Percentiles rank a stretch among this genome's conserved stretches.
Evolutionary conservation across 306 rosid species (phyloP).

Genomic region (Begonia peltatifolia): DNA sequence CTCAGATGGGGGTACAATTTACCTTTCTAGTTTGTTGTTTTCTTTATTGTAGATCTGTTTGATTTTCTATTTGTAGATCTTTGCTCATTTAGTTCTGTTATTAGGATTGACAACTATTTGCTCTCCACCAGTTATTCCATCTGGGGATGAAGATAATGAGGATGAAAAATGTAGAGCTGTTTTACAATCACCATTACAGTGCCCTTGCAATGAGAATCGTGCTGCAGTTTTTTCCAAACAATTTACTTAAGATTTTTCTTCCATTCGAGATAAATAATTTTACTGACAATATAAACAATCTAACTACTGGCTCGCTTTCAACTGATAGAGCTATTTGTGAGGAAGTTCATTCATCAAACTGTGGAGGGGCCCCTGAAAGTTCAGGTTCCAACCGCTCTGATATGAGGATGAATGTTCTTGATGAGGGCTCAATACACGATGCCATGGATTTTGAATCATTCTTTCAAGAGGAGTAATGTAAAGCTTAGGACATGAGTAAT

Average conservation of each 20-base stretch:
- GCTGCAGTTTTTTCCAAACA: constrained; percentile 22
- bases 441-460: constrained; percentile 51
- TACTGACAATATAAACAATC: constrained; percentile 17
- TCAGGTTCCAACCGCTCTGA: constrained; percentile 50
- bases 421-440: constrained; percentile 46
- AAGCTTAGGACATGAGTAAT: constrained; percentile 30
- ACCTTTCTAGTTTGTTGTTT: background rate
- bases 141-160: constrained; percentile 20
- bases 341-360: constrained; percentile 30
- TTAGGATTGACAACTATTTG: constrained; percentile 22
- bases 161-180: constrained; percentile 25
- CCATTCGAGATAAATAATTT: constrained; percentile 13
- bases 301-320: constrained; percentile 25
- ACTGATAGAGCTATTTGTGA: constrained; percentile 27
- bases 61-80: background rate
- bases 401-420: constrained; percentile 41
- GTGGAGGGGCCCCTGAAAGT: constrained; percentile 27
- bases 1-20: constrained; percentile 27
- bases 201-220: constrained; percentile 21
- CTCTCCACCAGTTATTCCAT: constrained; percentile 22
- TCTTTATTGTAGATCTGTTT: background rate
- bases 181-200: constrained; percentile 21
- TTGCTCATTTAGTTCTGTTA: constrained; percentile 4
- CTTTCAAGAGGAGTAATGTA: constrained; percentile 75
- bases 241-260: constrained; percentile 21